Base-by-base conservation (phyloP, 1,139 yeast species). In the Taphrina communis region DNA sequence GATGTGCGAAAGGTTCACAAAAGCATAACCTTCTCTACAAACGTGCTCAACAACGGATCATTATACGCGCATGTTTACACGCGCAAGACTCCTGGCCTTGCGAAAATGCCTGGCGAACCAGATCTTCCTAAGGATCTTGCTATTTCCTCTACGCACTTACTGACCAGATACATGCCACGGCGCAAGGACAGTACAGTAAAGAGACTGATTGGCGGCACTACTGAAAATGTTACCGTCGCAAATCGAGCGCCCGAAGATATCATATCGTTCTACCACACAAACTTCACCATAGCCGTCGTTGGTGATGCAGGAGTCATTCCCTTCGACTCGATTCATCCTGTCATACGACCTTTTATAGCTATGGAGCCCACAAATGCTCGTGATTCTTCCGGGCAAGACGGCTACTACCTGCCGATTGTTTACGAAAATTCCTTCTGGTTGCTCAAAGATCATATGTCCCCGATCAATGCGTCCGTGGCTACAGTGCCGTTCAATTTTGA, bases 381-480 rank as follows among this genome's bases (percentile, higher is more conserved):
- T 62, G 80, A 78, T 41, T 69, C 55, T 31, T 70, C 75, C 72
- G 71, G 69, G 62, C 36, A 75, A 75, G 44, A 79, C 76, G 61
- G 71, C 66, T 62, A 73, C 74, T 42, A 69, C 73, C n/a, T 59
- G 9, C 82, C 82, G 48, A 70, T 77, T 19, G 69, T 80, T 17
- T 77, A 74, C 61, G 75, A 77, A 69, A 80, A 80, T 72, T 76
- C 77, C 65, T 80, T 80, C 69, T 80, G 82, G 82, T 80, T 79
- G 61, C 73, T 79, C 55, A 74, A 74, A 46, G 74, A 76, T 35
- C 81, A 80, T 70, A 74, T 79, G 78, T 63, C 65, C 36, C 79
- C 77, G 66, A 73, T 80, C 52, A 77, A 79, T 68, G 61, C 75
- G 7, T 75, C 79, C 5, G 65, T 70, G 3, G 70, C 70, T 2